Percentiles rank a stretch among this genome's conserved stretches.
phyloP scores from a whole-genome alignment of 2,329 filamentous ascomycete species.

The Pseudogymnoascus sp. region DNA sequence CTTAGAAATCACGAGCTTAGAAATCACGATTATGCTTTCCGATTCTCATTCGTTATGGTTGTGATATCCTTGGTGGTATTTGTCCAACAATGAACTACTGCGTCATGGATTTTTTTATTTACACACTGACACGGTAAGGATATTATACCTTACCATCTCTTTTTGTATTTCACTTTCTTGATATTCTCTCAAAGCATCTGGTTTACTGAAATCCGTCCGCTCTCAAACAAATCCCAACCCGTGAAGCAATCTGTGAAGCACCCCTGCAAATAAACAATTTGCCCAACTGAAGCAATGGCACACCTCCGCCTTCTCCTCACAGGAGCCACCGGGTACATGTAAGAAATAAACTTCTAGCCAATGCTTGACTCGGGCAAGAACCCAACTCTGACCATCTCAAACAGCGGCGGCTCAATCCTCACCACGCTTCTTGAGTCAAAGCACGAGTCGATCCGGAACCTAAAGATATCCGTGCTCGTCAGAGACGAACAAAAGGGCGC shows the following conservation, averaged over 20 bases:
- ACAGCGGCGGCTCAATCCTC: conserved; percentile 20
- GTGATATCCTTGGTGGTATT: background rate
- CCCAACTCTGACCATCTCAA: background rate
- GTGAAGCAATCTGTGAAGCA: background rate
- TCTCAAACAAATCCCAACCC: background rate
- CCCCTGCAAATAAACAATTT: background rate
- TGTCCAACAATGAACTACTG: background rate
- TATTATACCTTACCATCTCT: background rate
- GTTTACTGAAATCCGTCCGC: background rate
- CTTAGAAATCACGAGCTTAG: too few species aligned
- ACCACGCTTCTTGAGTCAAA: conserved; percentile 11
- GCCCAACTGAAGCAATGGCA: background rate
- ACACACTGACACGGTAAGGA: background rate
- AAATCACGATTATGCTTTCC: background rate
- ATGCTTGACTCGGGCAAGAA: background rate
- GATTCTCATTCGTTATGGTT: background rate
- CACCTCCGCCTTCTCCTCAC: conserved; percentile 15
- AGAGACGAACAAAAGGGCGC: conserved; percentile 20
- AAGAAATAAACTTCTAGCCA: background rate
- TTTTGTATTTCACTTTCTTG: background rate
- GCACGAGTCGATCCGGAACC: conserved; percentile 1
- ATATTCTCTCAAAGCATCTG: background rate
- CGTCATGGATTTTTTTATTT: background rate
- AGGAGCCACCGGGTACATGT: conserved; percentile 20
- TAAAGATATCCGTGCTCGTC: conserved; percentile 18